Evolutionary conservation across 768 basidiomycete species (phyloP).

Genomic region (Daedaleopsis nitida): DNA sequence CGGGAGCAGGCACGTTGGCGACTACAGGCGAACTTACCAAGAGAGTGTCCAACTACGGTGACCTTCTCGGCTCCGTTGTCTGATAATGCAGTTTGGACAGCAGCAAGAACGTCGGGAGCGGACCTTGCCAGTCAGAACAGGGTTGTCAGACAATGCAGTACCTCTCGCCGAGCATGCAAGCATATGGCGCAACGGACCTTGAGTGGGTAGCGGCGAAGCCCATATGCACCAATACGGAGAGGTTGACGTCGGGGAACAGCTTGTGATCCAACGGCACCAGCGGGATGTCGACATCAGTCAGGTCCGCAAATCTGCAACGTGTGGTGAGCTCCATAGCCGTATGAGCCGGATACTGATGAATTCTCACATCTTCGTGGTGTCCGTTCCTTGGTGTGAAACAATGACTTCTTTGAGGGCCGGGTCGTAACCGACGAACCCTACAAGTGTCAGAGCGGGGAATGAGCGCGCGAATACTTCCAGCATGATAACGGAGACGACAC

Average conservation of each 20-base stretch:
- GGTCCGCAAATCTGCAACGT: slow-evolving; percentile 32
- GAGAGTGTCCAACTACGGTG: slow-evolving; percentile 47
- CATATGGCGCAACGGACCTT: slow-evolving; percentile 32
- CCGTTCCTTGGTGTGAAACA: slow-evolving; percentile 42
- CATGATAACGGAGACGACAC: slow-evolving; percentile 5
- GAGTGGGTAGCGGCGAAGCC: slow-evolving; percentile 52
- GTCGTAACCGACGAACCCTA: slow-evolving; percentile 60
- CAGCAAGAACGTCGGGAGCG: slow-evolving; percentile 43
- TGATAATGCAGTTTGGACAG: slow-evolving; percentile 45
- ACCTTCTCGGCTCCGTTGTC: slow-evolving; percentile 38
- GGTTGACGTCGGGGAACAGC: slow-evolving; percentile 53
- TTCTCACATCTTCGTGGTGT: slow-evolving; percentile 34
- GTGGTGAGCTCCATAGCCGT: not conserved
- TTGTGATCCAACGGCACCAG: slow-evolving; percentile 35
- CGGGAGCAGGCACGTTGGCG: not conserved
- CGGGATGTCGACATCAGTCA: slow-evolving; percentile 47
- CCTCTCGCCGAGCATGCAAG: not conserved
- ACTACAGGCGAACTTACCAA: slow-evolving; percentile 28
- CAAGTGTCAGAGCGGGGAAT: not conserved
- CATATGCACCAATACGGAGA: slow-evolving; percentile 43
- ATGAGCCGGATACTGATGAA: not conserved
- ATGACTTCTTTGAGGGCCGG: slow-evolving; percentile 37
- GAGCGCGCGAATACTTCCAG: not conserved
- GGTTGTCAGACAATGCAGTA: not conserved
- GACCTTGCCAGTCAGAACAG: slow-evolving; percentile 31